A percentile compares a stretch with the other conserved stretches of the same genome.
Evolutionary conservation across 1,139 yeast genomes (phyloP).

Genomic region (Nakaseomyces nivariensis): DNA sequence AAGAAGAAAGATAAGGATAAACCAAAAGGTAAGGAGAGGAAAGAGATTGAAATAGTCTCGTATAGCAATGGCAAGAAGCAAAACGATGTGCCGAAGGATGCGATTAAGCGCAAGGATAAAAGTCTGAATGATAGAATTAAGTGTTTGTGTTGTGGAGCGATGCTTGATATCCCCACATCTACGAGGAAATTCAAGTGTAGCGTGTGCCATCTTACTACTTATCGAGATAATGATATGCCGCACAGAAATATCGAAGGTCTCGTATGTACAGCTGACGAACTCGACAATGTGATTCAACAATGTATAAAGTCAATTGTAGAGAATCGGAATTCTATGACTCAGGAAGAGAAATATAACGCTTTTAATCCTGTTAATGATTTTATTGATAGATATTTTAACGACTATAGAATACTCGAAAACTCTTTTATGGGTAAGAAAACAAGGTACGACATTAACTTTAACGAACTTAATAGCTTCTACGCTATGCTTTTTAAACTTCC

Average conservation of each 20-base stretch:
- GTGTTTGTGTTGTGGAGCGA: constrained; percentile 50
- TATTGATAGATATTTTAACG: neutral
- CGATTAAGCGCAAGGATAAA: neutral
- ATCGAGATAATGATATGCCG: neutral
- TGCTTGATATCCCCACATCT: constrained; percentile 40
- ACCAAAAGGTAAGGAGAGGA: neutral
- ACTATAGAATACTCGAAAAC: neutral
- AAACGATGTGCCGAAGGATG: neutral
- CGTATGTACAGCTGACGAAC: neutral
- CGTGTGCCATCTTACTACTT: constrained; percentile 40
- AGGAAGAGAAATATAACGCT: constrained; percentile 1
- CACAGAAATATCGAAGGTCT: neutral
- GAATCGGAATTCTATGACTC: neutral
- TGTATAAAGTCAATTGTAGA: neutral
- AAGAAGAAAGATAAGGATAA: neutral
- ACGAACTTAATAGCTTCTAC: constrained; percentile 38
- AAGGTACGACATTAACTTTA: constrained; percentile 30
- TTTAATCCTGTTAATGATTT: constrained; percentile 1
- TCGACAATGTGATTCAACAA: neutral
- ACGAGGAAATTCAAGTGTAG: constrained; percentile 47
- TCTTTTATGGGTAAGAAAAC: neutral
- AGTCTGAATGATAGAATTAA: constrained; percentile 1
- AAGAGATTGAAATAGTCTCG: neutral
- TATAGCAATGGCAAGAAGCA: neutral
- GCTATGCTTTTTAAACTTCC: constrained; percentile 40